phyloP scores from a whole-genome alignment of 805 yeast species.

The Lipomyces sp. region DNA sequence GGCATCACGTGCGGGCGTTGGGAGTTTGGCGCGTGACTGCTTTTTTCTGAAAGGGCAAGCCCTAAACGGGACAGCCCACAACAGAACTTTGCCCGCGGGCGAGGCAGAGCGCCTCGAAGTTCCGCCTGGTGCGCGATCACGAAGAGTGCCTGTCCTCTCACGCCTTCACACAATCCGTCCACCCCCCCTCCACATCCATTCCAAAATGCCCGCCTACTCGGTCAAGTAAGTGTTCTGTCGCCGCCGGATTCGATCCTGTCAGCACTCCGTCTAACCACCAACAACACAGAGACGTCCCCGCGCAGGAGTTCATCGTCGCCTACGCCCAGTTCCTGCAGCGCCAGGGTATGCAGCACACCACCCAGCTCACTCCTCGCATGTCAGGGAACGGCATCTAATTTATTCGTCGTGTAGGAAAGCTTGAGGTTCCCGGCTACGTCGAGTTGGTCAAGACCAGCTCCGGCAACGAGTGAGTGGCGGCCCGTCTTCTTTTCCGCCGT shows the following conservation, averaged over 20 bases:
- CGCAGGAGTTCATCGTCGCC: conserved; percentile 99
- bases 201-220: no score
- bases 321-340: conserved; percentile 99
- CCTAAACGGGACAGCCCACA: no score
- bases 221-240: neutral
- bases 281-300: conserved; percentile 95
- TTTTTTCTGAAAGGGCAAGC: neutral
- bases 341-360: conserved; percentile 59
- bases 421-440: conserved; percentile 99
- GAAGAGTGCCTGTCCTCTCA: no score
- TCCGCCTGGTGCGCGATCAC: no score
- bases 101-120: neutral
- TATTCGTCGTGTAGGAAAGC: conserved; percentile 49
- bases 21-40: conserved; percentile 15
- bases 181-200: no score
- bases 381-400: neutral
- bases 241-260: no score
- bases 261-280: no score
- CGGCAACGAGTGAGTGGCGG: conserved; percentile 74
- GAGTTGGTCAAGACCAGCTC: conserved; percentile 99
- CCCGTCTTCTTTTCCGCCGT: no score
- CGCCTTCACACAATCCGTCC: no score
- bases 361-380: neutral
- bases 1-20: no score
- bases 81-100: neutral